Conservation (phyloP, 345 rosid genomes). For the Trapa bicornis region DNA sequence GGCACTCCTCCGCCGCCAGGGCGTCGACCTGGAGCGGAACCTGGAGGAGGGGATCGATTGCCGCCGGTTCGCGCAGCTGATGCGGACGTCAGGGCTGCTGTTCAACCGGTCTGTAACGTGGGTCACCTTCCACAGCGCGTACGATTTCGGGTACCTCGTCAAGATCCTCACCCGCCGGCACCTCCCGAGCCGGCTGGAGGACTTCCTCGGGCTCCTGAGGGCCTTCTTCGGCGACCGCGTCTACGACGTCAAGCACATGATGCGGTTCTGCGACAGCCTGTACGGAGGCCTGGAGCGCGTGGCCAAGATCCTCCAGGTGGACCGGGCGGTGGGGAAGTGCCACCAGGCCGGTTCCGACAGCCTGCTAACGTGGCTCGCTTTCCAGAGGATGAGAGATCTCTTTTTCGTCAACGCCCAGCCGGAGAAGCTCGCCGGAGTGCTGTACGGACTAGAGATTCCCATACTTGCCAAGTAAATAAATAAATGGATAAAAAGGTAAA, state of each 20-base stretch:
- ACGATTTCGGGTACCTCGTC: no score
- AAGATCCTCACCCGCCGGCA: neutral
- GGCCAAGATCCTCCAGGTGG: conserved; percentile 19
- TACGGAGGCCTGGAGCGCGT: conserved; percentile 49
- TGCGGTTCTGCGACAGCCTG: conserved; percentile 26
- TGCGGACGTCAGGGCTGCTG: no score
- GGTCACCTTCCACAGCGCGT: no score
- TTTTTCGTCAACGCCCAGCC: conserved; percentile 12
- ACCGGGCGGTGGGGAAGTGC: conserved; percentile 35
- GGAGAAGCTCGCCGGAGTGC: conserved; percentile 27
- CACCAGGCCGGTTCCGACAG: conserved; percentile 19
- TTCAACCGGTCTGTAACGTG: no score
- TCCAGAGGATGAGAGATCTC: conserved; percentile 19
- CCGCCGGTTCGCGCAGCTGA: no score
- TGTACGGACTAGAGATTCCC: conserved; percentile 36
- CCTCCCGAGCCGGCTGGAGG: conserved; percentile 20
- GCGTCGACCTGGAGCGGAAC: no score
- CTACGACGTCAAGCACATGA: conserved; percentile 54
- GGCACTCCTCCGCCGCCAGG: no score
- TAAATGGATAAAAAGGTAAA: no score
- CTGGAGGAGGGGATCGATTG: no score
- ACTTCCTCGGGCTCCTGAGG: conserved; percentile 11
- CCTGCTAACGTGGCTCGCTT: conserved; percentile 28
- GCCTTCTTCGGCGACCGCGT: conserved; percentile 35
- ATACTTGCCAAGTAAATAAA: no score